Percentiles rank a stretch among this genome's conserved stretches.
Conservation (phyloP, 2,329 filamentous ascomycete genomes). For the Colletotrichum melonis region DNA sequence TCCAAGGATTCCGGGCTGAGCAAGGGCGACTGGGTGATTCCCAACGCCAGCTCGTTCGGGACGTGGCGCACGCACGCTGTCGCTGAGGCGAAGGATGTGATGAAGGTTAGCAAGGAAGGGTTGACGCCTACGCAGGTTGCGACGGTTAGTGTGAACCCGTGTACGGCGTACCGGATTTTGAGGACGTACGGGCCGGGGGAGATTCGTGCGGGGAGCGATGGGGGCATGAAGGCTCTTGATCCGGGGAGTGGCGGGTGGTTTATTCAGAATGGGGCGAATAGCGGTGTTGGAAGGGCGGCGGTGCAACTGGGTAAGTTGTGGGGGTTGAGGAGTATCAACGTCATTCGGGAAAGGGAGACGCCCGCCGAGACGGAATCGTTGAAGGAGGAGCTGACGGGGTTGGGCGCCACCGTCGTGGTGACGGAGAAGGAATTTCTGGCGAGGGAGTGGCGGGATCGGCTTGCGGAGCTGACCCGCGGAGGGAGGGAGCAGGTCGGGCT, state of each 20-base stretch:
- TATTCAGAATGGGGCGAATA: slow-evolving; percentile 97
- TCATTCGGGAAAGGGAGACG: slow-evolving; percentile 79
- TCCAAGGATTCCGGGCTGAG: slow-evolving; percentile 63
- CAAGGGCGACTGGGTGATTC: slow-evolving; percentile 94
- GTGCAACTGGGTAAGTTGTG: slow-evolving; percentile 89
- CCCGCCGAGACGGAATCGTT: slow-evolving; percentile 72
- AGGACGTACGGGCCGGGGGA: slow-evolving; percentile 75
- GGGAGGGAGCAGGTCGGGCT: slow-evolving; percentile 79
- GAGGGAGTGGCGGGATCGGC: slow-evolving; percentile 70
- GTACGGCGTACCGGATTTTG: slow-evolving; percentile 94
- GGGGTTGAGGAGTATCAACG: slow-evolving; percentile 91
- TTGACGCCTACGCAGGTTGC: slow-evolving; percentile 83
- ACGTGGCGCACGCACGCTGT: slow-evolving; percentile 96
- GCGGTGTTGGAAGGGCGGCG: slow-evolving; percentile 88
- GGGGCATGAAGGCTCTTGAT: slow-evolving; percentile 55
- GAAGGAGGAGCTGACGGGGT: slow-evolving; percentile 60
- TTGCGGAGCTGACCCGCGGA: slow-evolving; percentile 75
- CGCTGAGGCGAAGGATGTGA: slow-evolving; percentile 65
- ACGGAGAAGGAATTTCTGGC: slow-evolving; percentile 66
- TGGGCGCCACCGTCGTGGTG: slow-evolving; percentile 69
- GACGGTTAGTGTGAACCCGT: slow-evolving; percentile 92
- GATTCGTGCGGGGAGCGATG: slow-evolving; percentile 53
- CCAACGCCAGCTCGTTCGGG: slow-evolving; percentile 83
- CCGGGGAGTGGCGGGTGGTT: slow-evolving; percentile 82
- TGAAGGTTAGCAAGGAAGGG: slow-evolving; percentile 78